Evolutionary conservation across 2,329 filamentous ascomycete species (phyloP).

Genomic region (Sphaerulina populicola): DNA sequence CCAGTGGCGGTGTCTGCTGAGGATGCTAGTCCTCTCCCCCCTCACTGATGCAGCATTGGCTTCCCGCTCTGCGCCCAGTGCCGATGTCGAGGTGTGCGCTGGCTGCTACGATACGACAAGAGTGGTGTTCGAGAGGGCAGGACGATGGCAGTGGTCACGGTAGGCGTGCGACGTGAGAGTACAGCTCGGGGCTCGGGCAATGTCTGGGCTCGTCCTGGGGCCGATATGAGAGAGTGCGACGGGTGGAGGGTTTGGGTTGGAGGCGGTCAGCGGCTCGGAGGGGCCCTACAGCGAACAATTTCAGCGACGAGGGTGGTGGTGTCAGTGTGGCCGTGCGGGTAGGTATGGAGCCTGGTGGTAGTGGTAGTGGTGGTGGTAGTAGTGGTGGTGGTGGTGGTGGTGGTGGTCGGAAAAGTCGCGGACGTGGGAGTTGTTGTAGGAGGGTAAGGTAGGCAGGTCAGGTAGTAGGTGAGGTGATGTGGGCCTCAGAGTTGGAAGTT

Average conservation of each 20-base stretch:
- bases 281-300: no score
- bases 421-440: neutral
- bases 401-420: no score
- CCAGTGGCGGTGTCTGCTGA: neutral
- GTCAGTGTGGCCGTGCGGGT: no score
- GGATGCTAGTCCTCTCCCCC: neutral
- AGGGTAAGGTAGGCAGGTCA: no score
- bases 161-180: neutral
- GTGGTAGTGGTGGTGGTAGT: no score
- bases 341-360: no score
- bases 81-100: neutral
- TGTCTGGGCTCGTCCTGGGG: neutral
- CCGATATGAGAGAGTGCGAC: neutral
- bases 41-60: neutral
- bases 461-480: neutral
- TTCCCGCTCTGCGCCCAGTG: neutral
- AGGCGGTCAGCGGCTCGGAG: neutral
- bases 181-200: neutral
- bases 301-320: no score
- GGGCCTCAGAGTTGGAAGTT: neutral
- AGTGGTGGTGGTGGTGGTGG: no score
- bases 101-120: neutral
- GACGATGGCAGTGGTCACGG: no score
- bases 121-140: no score
- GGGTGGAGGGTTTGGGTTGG: no score